Evolutionary conservation across 345 rosid genomes (phyloP), one percentile per base, ranked within the genome.

Genomic region (Camelina hispida): DNA sequence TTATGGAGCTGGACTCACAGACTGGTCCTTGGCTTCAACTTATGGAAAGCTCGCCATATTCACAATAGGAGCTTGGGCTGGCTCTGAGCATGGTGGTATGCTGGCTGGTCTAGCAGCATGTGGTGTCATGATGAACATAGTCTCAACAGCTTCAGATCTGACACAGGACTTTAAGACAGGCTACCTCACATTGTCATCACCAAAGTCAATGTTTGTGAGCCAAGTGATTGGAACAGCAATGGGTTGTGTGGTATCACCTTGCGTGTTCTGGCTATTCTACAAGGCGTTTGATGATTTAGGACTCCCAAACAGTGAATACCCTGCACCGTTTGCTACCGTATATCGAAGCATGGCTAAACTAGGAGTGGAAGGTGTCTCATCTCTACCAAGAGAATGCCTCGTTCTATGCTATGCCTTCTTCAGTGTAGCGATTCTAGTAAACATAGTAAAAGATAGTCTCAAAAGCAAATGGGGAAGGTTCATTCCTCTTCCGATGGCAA

Each of bases 61-160:
- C 72, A 81, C 81, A 28, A 79, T 89, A 0, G 93, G 96, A 7
- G 84, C 93, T 9, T 87, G 90, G 96, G 93, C 90, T 3, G 98
- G 96, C 1, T 57, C 80, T 1, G 69, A 79, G 3, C 83, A 87
- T 1, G 96, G 91, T 2, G 93, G 96, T 23, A 87, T 93, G 68
- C 79, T 93, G 0, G 96, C 98, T 4, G 95, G 95, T 20, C 78
- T 90, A 34, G 91, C 93, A 15, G 88, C 95, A 0, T 93, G 98
- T 69, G 98, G 96, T 23, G 95, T 93, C 44, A 90, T 93, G 93
- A 93, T 90, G 96, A 88, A 86, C 80, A 93, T 90, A 14, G 95
- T 93, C 16, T 82, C 96, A 0, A 93, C 96, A 2, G 93, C 98
- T 48, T 88, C 98, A 0, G 98, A 93, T 71, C 83, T 93, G 4